phyloP scores from a whole-genome alignment of 225 moss, liverwort and hornwort genomes.

The Bryoerythrophyllum caledonicum region DNA sequence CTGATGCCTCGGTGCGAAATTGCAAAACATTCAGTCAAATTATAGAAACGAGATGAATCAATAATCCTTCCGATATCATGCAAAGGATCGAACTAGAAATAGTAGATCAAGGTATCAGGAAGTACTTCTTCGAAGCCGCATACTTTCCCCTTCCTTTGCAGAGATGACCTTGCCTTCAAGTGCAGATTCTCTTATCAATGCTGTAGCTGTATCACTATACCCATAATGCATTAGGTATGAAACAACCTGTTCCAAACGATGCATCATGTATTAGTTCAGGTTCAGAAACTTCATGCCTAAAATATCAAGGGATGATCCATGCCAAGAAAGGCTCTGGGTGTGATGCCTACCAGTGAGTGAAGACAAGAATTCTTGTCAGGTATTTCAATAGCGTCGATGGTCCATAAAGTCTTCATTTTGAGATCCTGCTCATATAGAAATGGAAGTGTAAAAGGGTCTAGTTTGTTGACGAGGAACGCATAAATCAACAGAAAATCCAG shows the following conservation, averaged over 20 bases:
- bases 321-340: neutral
- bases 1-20: neutral
- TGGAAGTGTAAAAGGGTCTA: neutral
- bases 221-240: constrained; percentile 44
- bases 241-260: constrained; percentile 36
- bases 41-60: neutral
- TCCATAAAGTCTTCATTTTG: constrained; percentile 38
- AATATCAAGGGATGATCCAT: neutral
- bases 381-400: constrained; percentile 41
- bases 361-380: constrained; percentile 37
- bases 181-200: constrained; percentile 41
- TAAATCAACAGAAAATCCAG: neutral
- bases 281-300: neutral
- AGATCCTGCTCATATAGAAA: constrained; percentile 25
- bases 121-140: constrained; percentile 38
- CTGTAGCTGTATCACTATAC: constrained; percentile 40
- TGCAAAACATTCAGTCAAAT: neutral
- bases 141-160: constrained; percentile 34
- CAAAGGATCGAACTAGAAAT: neutral
- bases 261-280: constrained; percentile 15
- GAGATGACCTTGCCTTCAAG: constrained; percentile 36
- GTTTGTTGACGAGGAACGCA: neutral
- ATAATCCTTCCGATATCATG: neutral
- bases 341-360: constrained; percentile 32
- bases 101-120: neutral